phyloP scores from a whole-genome alignment of 148 eudicot species.

The Rhododendron molle region DNA sequence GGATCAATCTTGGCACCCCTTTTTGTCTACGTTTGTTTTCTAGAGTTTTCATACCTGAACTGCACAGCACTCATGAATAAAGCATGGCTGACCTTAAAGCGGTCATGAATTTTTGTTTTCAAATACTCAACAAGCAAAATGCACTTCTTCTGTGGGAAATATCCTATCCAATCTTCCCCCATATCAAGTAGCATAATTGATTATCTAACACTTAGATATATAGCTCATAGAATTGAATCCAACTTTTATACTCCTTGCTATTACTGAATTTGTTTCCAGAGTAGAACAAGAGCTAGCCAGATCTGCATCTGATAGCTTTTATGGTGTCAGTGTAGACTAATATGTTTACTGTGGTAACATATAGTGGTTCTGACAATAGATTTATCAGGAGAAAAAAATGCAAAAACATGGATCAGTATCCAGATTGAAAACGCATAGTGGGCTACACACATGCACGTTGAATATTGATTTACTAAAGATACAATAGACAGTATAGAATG shows the following conservation, averaged over 20 bases:
- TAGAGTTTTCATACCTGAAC: background rate
- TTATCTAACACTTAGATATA: no score
- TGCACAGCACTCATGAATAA: background rate
- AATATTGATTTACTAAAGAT: background rate
- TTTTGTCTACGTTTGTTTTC: background rate
- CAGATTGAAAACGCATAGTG: background rate
- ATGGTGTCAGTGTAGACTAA: background rate
- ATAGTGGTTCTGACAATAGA: background rate
- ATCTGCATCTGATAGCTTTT: background rate
- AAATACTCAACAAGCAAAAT: background rate
- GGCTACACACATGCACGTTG: background rate
- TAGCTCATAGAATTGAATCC: background rate
- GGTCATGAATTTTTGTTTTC: background rate
- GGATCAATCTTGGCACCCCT: background rate
- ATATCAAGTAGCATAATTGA: background rate
- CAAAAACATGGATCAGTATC: background rate
- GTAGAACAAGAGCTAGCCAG: conserved; percentile 1
- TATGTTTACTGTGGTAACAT: background rate
- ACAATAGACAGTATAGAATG: background rate
- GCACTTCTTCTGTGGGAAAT: background rate
- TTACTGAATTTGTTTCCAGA: background rate
- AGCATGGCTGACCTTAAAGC: background rate
- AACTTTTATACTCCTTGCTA: background rate
- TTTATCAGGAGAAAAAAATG: background rate
- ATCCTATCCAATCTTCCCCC: background rate